Percentiles rank a stretch among this genome's conserved stretches.
phyloP scores from a whole-genome alignment of 176 grass and related monocot genomes.

The Oryza coarctata region DNA sequence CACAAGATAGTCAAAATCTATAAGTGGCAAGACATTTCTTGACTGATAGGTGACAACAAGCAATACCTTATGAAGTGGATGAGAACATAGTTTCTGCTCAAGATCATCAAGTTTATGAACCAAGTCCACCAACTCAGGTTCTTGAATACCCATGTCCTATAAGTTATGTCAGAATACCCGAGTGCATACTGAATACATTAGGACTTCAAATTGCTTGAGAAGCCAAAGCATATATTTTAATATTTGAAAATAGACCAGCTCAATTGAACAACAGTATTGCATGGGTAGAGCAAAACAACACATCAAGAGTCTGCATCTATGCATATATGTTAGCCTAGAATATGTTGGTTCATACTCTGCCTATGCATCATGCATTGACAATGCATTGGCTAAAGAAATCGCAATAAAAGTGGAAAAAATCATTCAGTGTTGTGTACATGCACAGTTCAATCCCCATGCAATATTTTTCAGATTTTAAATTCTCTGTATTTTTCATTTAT shows the following conservation, averaged over 20 bases:
- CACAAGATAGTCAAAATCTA: conserved; percentile 16
- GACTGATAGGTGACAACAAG: not conserved
- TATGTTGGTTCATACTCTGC: not conserved
- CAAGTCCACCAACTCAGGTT: conserved; percentile 77
- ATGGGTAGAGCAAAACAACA: conserved; percentile 11
- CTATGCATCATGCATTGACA: conserved; percentile 13
- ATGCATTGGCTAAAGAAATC: conserved; percentile 4
- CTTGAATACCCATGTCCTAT: conserved; percentile 95
- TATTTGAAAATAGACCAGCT: not conserved
- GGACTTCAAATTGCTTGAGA: conserved; percentile 9
- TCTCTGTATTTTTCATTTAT: not conserved
- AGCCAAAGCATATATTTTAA: conserved; percentile 29
- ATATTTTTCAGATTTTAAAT: not conserved
- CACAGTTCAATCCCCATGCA: conserved; percentile 1
- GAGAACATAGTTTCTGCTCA: conserved; percentile 77
- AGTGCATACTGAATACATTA: not conserved
- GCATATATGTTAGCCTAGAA: conserved; percentile 5
- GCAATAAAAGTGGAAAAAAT: not conserved
- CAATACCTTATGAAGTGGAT: conserved; percentile 80
- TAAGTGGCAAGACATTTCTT: conserved; percentile 27
- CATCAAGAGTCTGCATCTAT: conserved; percentile 3
- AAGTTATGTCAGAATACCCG: conserved; percentile 32
- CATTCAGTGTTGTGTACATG: not conserved
- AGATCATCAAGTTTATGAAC: conserved; percentile 82
- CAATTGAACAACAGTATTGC: conserved; percentile 11